phyloP scores from a whole-genome alignment of 2,329 filamentous ascomycete species.

The Stachybotrys elegans region DNA sequence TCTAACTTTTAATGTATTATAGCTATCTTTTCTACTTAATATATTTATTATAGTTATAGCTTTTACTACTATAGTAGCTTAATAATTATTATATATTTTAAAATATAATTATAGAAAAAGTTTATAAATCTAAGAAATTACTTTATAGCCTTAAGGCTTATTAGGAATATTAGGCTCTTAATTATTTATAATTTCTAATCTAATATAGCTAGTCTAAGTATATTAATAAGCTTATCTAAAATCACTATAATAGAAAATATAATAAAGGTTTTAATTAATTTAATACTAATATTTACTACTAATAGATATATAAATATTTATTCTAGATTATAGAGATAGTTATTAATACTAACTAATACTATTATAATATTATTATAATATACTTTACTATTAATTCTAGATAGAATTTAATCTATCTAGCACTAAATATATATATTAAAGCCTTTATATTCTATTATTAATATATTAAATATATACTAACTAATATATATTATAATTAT shows the following conservation, averaged over 20 bases:
- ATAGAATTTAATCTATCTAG: background rate
- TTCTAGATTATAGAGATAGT: background rate
- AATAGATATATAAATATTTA: background rate
- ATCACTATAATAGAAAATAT: background rate
- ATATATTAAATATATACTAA: background rate
- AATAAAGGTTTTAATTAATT: constrained; percentile 3
- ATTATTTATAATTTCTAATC: background rate
- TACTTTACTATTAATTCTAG: background rate
- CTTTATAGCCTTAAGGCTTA: background rate
- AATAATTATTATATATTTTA: background rate
- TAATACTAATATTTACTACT: background rate
- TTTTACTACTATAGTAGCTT: background rate
- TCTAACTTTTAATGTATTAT: background rate
- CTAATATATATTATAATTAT: background rate
- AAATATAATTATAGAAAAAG: background rate
- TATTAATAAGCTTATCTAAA: background rate
- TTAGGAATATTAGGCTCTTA: background rate
- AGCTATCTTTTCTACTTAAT: background rate
- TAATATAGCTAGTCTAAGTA: background rate
- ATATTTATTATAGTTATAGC: background rate
- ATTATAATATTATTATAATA: background rate
- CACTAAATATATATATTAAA: background rate
- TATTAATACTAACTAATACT: background rate
- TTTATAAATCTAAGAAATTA: background rate
- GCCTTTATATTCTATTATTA: background rate